Percentiles rank a stretch among this genome's conserved stretches.
These are phyloP conservation scores for Boletus barrowsii DNA, from an alignment of 768 basidiomycete species.

Conservation along the genomic window DNA sequence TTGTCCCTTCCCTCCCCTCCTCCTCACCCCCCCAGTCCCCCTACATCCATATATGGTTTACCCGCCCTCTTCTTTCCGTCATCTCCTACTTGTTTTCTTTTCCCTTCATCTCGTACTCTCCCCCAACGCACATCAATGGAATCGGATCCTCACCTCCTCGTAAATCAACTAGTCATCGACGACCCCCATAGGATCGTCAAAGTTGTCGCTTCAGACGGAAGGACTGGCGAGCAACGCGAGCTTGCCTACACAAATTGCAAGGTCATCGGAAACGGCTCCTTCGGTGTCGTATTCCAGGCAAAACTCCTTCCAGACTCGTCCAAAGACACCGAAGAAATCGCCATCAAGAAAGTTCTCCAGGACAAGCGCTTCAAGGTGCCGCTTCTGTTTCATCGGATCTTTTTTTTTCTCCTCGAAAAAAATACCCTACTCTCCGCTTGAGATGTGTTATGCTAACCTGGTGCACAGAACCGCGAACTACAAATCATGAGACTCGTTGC, in stretches of 20 bases:
- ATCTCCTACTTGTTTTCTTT: conserved; percentile 34
- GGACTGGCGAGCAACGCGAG: conserved; percentile 82
- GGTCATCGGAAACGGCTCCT: conserved; percentile 98
- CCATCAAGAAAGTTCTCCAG: conserved; percentile 99
- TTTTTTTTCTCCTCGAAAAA: conserved; percentile 4
- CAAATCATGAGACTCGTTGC: conserved; percentile 98
- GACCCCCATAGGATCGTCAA: conserved; percentile 96
- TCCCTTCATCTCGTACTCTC: conserved; percentile 32
- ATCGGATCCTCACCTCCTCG: conserved; percentile 23
- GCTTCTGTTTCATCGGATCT: conserved; percentile 8
- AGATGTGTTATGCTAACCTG: conserved; percentile 13
- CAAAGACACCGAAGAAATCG: conserved; percentile 80
- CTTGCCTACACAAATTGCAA: conserved; percentile 97
- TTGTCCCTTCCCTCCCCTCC: conserved; percentile 11
- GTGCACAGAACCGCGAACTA: conserved; percentile 88
- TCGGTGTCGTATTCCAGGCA: conserved; percentile 98
- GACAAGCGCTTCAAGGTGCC: conserved; percentile 99
- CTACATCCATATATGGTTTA: conserved; percentile 29
- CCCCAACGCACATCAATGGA: conserved; percentile 21
- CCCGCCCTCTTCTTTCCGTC: conserved; percentile 23
- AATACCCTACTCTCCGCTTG: neutral
- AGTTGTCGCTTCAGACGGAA: conserved; percentile 93
- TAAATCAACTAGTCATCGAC: conserved; percentile 64
- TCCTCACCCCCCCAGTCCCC: conserved; percentile 11
- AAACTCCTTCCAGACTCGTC: conserved; percentile 67